These are phyloP conservation scores for Solanum neorickii DNA, from an alignment of 257 asterid genomes.

Conservation along the genomic window DNA sequence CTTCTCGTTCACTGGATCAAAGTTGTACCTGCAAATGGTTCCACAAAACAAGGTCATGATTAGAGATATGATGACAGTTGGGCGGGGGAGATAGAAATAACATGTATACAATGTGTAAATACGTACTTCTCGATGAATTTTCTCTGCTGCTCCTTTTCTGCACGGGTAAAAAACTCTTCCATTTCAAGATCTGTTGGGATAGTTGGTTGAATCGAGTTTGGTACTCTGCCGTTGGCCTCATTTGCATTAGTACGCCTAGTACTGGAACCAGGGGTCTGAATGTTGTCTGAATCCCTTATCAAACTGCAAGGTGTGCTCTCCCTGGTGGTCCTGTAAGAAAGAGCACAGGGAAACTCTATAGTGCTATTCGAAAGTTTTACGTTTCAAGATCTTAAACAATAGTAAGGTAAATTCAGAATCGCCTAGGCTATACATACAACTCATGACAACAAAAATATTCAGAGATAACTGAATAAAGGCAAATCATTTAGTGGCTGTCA, in stretches of 20 bases:
- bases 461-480: background rate
- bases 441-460: background rate
- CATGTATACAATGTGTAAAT: background rate
- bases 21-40: slow-evolving; percentile 24
- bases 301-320: slow-evolving; percentile 25
- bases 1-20: slow-evolving; percentile 20
- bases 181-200: slow-evolving; percentile 13
- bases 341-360: background rate
- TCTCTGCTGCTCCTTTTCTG: slow-evolving; percentile 10
- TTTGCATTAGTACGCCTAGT: background rate
- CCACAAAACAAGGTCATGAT: background rate
- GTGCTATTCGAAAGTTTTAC: background rate
- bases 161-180: slow-evolving; percentile 2
- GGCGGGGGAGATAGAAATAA: background rate
- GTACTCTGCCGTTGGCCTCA: background rate
- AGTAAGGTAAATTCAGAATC: background rate
- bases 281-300: slow-evolving; percentile 9
- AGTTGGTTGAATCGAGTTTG: background rate
- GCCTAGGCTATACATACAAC: background rate
- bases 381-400: background rate
- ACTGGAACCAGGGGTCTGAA: slow-evolving; percentile 17
- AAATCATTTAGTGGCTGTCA: background rate
- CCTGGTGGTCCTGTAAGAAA: slow-evolving; percentile 13
- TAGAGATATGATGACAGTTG: background rate
- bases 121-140: slow-evolving; percentile 17